phyloP scores from a whole-genome alignment of 371 early-diverging fungal species.

The Syncephalastrum monosporum region DNA sequence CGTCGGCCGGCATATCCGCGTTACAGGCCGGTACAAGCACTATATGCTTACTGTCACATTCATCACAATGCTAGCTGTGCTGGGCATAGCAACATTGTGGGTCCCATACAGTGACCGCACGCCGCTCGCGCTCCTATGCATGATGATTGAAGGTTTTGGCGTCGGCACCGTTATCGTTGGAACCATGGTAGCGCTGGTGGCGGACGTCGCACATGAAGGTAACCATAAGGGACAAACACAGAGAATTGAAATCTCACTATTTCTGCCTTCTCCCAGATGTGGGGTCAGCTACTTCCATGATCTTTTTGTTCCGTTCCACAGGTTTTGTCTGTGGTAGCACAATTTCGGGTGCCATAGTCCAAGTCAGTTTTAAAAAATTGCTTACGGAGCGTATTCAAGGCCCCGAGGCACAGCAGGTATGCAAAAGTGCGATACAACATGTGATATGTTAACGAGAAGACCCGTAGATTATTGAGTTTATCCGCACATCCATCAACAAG shows the following conservation, averaged over 20 bases:
- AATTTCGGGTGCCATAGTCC: constrained; percentile 39
- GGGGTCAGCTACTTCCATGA: constrained; percentile 48
- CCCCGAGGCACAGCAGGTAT: constrained; percentile 32
- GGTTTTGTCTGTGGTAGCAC: constrained; percentile 45
- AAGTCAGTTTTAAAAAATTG: constrained; percentile 32
- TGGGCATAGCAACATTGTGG: constrained; percentile 14
- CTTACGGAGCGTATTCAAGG: constrained; percentile 28
- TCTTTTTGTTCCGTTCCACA: constrained; percentile 47
- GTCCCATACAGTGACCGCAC: constrained; percentile 6
- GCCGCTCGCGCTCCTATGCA: constrained; percentile 17
- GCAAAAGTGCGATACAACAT: neutral
- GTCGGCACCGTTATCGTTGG: constrained; percentile 43
- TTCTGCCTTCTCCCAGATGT: constrained; percentile 17
- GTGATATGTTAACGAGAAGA: neutral
- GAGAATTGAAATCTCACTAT: neutral
- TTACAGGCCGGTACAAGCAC: constrained; percentile 26
- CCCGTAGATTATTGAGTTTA: constrained; percentile 31
- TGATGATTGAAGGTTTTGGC: constrained; percentile 42
- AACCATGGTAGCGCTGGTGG: constrained; percentile 49
- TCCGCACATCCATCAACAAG: constrained; percentile 36
- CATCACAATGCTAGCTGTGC: constrained; percentile 3
- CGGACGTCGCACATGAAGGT: constrained; percentile 36
- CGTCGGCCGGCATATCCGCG: constrained; percentile 28
- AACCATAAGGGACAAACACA: neutral
- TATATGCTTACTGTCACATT: constrained; percentile 20